Evolutionary conservation across 495 filamentous ascomycete species (phyloP).

Genomic region (Delitschia confertaspora): DNA sequence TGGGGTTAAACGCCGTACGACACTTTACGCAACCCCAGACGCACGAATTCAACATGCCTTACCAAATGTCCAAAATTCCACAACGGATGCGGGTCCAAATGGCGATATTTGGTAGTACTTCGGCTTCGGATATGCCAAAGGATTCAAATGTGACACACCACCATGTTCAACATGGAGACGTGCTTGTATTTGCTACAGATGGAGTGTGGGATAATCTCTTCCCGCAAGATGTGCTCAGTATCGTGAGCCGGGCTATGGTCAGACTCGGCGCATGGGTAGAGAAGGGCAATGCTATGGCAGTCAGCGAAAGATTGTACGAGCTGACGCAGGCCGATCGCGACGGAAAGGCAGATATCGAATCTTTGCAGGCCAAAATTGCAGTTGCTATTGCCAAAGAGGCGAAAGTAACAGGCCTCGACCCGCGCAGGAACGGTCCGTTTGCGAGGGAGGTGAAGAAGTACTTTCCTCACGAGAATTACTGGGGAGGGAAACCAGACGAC

Average conservation of each 20-base stretch:
- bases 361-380: constrained; percentile 68
- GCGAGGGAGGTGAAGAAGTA: constrained; percentile 83
- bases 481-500: constrained; percentile 86
- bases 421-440: constrained; percentile 78
- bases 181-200: constrained; percentile 84
- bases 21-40: constrained; percentile 78
- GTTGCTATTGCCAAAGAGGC: constrained; percentile 67
- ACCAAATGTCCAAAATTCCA: constrained; percentile 84
- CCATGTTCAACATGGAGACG: constrained; percentile 75
- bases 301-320: constrained; percentile 21
- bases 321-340: constrained; percentile 17
- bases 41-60: constrained; percentile 96
- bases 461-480: constrained; percentile 73
- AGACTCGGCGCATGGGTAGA: constrained; percentile 63
- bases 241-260: constrained; percentile 68
- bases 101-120: constrained; percentile 60
- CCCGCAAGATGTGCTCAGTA: constrained; percentile 71
- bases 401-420: constrained; percentile 71
- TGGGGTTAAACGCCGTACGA: constrained; percentile 75
- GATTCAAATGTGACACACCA: constrained; percentile 76
- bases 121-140: constrained; percentile 67
- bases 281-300: constrained; percentile 47
- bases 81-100: constrained; percentile 65
- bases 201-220: constrained; percentile 97
- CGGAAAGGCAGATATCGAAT: constrained; percentile 32